A percentile compares a stretch with the other conserved stretches of the same genome.
Evolutionary conservation across 768 basidiomycete species (phyloP).

Genomic region (Pleurotus pulmonarius): DNA sequence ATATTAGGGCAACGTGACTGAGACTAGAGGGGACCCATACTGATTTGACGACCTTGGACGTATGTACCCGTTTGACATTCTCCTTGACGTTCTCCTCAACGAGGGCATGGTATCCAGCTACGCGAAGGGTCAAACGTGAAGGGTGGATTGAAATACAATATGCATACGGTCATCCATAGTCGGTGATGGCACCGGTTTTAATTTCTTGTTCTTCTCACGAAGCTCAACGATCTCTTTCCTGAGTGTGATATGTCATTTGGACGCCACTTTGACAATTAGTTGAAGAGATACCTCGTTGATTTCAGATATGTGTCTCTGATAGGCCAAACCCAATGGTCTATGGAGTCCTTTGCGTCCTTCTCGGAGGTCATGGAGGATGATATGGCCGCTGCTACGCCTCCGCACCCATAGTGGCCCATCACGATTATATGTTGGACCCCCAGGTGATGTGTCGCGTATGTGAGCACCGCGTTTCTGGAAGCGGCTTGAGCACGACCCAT

Average conservation of each 20-base stretch:
- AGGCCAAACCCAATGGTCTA: slow-evolving; percentile 21
- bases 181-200: slow-evolving; percentile 11
- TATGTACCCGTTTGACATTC: slow-evolving; percentile 28
- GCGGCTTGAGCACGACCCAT: not conserved
- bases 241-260: too few relatives aligned
- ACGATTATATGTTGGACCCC: slow-evolving; percentile 19
- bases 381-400: slow-evolving; percentile 18
- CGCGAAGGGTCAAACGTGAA: too few relatives aligned
- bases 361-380: slow-evolving; percentile 9
- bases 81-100: slow-evolving; percentile 49
- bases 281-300: slow-evolving; percentile 14
- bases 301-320: slow-evolving; percentile 18
- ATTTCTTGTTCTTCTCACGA: slow-evolving; percentile 12
- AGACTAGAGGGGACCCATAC: too few relatives aligned
- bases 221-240: slow-evolving; percentile 17
- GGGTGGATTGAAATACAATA: not conserved
- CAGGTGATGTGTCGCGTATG: slow-evolving; percentile 15
- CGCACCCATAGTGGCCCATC: slow-evolving; percentile 23
- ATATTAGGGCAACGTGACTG: too few relatives aligned
- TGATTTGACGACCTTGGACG: not conserved
- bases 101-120: slow-evolving; percentile 35
- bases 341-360: slow-evolving; percentile 9
- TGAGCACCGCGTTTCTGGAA: slow-evolving; percentile 15
- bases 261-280: too few relatives aligned
- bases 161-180: slow-evolving; percentile 16